Evolutionary conservation across 2,329 filamentous ascomycete genomes (phyloP).

Genomic region (Rutstroemia sp.): DNA sequence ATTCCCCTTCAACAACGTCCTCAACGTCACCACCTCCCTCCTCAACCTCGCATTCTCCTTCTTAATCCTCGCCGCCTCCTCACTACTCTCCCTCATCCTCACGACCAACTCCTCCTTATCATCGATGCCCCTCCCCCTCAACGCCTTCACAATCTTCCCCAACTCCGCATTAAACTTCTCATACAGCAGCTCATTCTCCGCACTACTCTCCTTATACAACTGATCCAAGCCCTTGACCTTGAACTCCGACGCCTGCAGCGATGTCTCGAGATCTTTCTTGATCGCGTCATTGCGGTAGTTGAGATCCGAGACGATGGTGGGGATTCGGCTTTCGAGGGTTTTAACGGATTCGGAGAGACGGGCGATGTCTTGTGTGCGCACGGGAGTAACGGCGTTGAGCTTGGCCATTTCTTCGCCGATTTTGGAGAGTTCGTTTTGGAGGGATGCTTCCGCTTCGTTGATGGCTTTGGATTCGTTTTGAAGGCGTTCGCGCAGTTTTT

Average conservation of each 20-base stretch:
- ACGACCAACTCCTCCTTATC: conserved; percentile 71
- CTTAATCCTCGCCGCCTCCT: conserved; percentile 70
- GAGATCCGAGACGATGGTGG: conserved; percentile 50
- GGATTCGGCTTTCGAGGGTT: conserved; percentile 61
- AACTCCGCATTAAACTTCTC: conserved; percentile 89
- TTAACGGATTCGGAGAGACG: conserved; percentile 52
- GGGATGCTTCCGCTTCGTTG: conserved; percentile 57
- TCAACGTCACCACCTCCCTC: conserved; percentile 59
- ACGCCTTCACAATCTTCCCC: conserved; percentile 69
- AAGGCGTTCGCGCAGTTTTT: conserved; percentile 76
- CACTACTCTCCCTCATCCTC: conserved; percentile 64
- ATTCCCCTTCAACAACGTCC: conserved; percentile 19
- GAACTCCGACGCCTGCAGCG: conserved; percentile 65
- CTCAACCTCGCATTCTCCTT: conserved; percentile 81
- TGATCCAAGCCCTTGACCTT: conserved; percentile 81
- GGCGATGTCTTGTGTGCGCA: conserved; percentile 24
- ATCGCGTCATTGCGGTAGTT: conserved; percentile 54
- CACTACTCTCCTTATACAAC: conserved; percentile 77
- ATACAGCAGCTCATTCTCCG: conserved; percentile 90
- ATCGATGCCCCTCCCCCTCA: conserved; percentile 62
- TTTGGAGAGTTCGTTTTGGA: conserved; percentile 70
- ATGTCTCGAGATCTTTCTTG: conserved; percentile 63
- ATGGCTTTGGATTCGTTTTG: conserved; percentile 73
- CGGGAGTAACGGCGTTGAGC: conserved; percentile 36
- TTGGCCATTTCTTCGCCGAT: conserved; percentile 74